Conservation (phyloP, 108 stramenopile genomes). For the Nitzschia sp. region DNA sequence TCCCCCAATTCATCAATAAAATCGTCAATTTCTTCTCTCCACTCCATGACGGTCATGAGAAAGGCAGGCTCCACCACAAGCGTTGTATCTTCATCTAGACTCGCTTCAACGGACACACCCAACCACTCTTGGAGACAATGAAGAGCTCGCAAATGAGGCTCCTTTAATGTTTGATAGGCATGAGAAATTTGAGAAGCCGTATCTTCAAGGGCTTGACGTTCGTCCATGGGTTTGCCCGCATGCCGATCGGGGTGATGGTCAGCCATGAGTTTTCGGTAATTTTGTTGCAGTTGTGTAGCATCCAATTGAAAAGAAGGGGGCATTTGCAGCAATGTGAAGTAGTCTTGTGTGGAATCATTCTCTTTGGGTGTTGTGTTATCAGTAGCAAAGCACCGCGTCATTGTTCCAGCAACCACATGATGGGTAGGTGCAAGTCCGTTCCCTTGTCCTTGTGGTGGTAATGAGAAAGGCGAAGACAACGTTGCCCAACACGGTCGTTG, state of each 20-base stretch:
- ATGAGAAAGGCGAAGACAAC: too few relatives aligned
- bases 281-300: slow-evolving; percentile 42
- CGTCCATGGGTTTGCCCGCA: not conserved
- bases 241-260: slow-evolving; percentile 65
- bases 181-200: slow-evolving; percentile 44
- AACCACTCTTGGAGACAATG: slow-evolving; percentile 63
- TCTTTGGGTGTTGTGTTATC: too few relatives aligned
- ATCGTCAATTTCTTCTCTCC: slow-evolving; percentile 56
- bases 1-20: not conserved
- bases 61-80: slow-evolving; percentile 47
- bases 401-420: too few relatives aligned
- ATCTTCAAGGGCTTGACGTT: slow-evolving; percentile 16
- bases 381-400: too few relatives aligned
- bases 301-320: slow-evolving; percentile 33
- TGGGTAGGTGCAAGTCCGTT: too few relatives aligned
- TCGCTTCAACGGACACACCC: slow-evolving; percentile 21
- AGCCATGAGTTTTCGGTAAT: slow-evolving; percentile 65
- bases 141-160: slow-evolving; percentile 56
- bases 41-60: slow-evolving; percentile 68
- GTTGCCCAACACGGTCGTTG: too few relatives aligned
- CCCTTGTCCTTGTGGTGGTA: too few relatives aligned
- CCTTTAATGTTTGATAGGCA: slow-evolving; percentile 56
- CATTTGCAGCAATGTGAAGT: slow-evolving; percentile 36
- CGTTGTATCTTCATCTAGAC: not conserved
- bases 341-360: slow-evolving; percentile 9